Evolutionary conservation across 129 eudicot genomes (phyloP).

Genomic region (Flaveria ramosissima): DNA sequence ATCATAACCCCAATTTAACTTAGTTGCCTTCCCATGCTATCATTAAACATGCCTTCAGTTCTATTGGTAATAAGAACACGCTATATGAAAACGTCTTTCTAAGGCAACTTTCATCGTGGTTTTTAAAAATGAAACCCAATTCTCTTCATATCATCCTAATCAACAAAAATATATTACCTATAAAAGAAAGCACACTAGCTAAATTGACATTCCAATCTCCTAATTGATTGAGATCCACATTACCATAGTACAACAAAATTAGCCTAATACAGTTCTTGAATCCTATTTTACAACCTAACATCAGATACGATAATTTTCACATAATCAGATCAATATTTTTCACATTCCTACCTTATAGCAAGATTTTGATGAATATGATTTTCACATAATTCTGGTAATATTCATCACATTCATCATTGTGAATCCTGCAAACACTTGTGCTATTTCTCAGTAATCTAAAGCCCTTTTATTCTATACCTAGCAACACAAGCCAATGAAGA

Average conservation of each 20-base stretch:
- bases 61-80: not conserved
- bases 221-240: not conserved
- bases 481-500: not conserved
- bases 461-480: constrained; percentile 8
- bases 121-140: not conserved
- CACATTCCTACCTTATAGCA: not conserved
- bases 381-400: not conserved
- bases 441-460: not conserved
- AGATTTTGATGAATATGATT: not conserved
- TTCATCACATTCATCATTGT: not conserved
- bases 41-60: not conserved
- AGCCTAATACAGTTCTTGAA: not conserved
- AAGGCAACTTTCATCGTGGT: not conserved
- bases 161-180: too few relatives aligned
- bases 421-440: not conserved
- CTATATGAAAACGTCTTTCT: not conserved
- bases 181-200: not conserved
- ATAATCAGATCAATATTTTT: not conserved
- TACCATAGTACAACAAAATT: too few relatives aligned
- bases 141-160: not conserved
- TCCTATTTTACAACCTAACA: not conserved
- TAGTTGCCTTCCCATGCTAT: not conserved
- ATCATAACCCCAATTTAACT: not conserved
- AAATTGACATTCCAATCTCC: not conserved
- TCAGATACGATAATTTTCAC: not conserved